phyloP scores from a whole-genome alignment of 2,329 filamentous ascomycete species.

The Nannizziopsis barbatae region DNA sequence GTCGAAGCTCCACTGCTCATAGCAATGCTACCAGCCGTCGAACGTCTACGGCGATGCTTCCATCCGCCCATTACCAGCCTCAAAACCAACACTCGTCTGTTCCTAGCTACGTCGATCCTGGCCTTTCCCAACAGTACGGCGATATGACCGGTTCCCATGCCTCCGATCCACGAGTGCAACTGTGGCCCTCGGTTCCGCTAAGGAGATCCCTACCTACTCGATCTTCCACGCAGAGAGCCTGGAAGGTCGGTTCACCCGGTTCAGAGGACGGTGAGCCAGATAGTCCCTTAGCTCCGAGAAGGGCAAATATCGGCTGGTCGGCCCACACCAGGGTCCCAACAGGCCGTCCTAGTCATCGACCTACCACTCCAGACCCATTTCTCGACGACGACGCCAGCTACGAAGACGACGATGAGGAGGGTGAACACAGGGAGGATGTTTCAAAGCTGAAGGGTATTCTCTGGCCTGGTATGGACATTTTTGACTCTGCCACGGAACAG shows the following conservation, averaged over 20 bases:
- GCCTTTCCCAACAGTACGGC: constrained; percentile 13
- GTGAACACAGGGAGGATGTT: constrained; percentile 26
- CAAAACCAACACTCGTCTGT: constrained; percentile 4
- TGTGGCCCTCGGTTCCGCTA: constrained; percentile 6
- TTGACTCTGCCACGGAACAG: constrained; percentile 40
- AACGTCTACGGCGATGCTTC: constrained; percentile 5
- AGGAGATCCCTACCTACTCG: constrained; percentile 2
- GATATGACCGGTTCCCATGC: constrained; percentile 1
- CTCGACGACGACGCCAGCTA: constrained; percentile 16
- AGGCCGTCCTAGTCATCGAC: constrained; percentile 1
- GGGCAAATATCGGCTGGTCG: background rate
- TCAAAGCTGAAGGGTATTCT: constrained; percentile 37
- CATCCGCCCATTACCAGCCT: background rate
- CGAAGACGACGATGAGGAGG: constrained; percentile 18
- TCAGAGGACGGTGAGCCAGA: constrained; percentile 12
- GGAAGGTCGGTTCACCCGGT: constrained; percentile 12
- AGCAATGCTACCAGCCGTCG: constrained; percentile 3
- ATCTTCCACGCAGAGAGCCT: constrained; percentile 2
- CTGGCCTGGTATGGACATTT: constrained; percentile 44
- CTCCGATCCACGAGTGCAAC: constrained; percentile 7
- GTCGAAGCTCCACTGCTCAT: constrained; percentile 13
- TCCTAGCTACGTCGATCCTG: constrained; percentile 15
- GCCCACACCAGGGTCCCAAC: background rate
- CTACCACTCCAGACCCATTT: constrained; percentile 16
- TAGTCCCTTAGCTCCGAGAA: constrained; percentile 13